Evolutionary conservation across 768 basidiomycete genomes (phyloP), one percentile per base, ranked within the genome.

Genomic region (Gautieria morchelliformis): DNA sequence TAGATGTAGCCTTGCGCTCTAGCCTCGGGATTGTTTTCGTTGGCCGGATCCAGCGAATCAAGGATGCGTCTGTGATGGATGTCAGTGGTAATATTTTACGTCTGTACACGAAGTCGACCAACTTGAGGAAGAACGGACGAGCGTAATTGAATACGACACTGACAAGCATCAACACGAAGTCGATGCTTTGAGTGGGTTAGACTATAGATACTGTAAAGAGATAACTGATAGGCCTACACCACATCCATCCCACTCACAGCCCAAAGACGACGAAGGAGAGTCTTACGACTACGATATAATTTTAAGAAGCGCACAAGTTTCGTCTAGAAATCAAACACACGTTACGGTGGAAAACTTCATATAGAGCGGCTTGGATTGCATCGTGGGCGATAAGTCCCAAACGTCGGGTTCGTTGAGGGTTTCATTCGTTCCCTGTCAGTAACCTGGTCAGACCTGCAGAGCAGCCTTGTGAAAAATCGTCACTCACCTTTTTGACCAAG

Each of bases 71-170:
- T 57, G 19, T 30, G 49, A 35, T 62, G 61, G 15, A 41, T 41
- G 24, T 56, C 30, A 41, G 40, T 27, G 20, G 15, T 19, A 39
- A 10, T 27, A 27, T 27, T 27, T 27, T 27, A 27, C 27, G 27
- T 5, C 3, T 27, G 27, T 27, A 27, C 14, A 48, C 56, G 35
- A 58, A 58, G 39, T 60, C 62, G 5, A 69, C 77, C 56, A 50
- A 82, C 81, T 89, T 91, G 45, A 96, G 75, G 73, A 94, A 93
- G 72, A 84, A 93, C 7, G 93, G 93, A 0, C 81, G 79, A 0
- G 82, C 76, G 69, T 93, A 95, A 63, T 86, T 87, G 71, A 91
- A 85, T 0, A 78, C 30, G 32, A 93, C 83, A 62, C 83, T 83
- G 56, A 84, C 65, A 58, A 84, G 70, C 0, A 91, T 89, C 42